Base-by-base conservation (phyloP, 495 filamentous ascomycete species). In the Penicillium angulare region DNA sequence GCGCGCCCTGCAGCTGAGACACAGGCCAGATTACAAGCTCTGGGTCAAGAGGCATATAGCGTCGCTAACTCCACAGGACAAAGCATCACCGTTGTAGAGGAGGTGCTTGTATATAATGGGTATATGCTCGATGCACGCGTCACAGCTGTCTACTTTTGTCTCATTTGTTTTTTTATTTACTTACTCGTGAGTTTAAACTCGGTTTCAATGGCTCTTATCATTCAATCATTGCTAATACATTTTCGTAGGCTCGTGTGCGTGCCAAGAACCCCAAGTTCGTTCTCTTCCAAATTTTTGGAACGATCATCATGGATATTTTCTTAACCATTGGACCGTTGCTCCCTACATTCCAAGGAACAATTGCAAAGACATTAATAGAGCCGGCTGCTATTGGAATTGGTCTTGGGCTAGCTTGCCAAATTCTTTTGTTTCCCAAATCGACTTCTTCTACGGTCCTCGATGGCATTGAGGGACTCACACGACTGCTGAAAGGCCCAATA, bases 61-160 rank as follows among this genome's bases (percentile, higher is more conserved):
- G 55, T 59, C 5, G 67, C 70, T 12, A 73, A 75, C 55, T 43
- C 60, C n/a, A 72, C 65, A 5, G 66, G 68, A 2, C 54, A 60
- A 9, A 38, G 55, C 3, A 18, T 66, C 17, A 42, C 61, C 17
- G 21, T 24, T 12, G 55, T 62, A 0, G 53, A 63, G 5, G 54
- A 66, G 46, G 32, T 43, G 7, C 43, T 75, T 6, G 23, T 75
- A 24, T 75, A 63, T 27, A 49, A 61, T 15, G 72, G 72, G 3
- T 65, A 49, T 22, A 73, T 75, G 72, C 59, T 75, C 23, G 72
- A 75, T 55, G 54, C 66, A 17, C 69, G 72, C 6, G 69, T 75
- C 1, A 60, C 69, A 0, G 66, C 56, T 6, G 57, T 74, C 12
- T 63, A 61, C 7, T 72, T 61, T 40, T 71, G 61, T 21, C 48